Evolutionary conservation across 768 basidiomycete genomes (phyloP).

Genomic region (Lentinula guzmanii): DNA sequence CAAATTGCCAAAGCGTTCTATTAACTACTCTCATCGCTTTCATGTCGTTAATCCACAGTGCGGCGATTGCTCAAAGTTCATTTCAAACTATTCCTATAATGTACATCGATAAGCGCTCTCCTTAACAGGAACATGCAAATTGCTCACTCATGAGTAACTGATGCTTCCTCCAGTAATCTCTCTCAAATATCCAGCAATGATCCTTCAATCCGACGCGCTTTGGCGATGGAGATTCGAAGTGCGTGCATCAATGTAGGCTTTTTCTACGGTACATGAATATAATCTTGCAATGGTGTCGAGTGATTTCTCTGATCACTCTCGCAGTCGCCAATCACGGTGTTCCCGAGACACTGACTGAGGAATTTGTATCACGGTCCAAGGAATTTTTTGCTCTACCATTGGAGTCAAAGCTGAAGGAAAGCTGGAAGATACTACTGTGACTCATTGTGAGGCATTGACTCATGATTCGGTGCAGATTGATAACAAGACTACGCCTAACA

Average conservation of each 20-base stretch:
- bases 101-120: slow-evolving; percentile 12
- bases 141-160: slow-evolving; percentile 26
- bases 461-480: slow-evolving; percentile 44
- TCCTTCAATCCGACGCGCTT: slow-evolving; percentile 26
- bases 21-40: neutral
- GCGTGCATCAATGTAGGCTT: slow-evolving; percentile 83
- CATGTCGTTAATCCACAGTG: slow-evolving; percentile 8
- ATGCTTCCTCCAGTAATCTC: slow-evolving; percentile 34
- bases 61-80: slow-evolving; percentile 6
- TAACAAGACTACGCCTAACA: slow-evolving; percentile 59
- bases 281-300: neutral
- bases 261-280: slow-evolving; percentile 58
- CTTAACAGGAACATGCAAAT: neutral
- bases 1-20: neutral
- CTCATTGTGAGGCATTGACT: neutral
- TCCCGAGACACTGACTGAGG: slow-evolving; percentile 39
- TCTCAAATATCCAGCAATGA: slow-evolving; percentile 31
- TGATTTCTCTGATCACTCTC: neutral
- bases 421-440: neutral
- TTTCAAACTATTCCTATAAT: slow-evolving; percentile 31
- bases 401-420: slow-evolving; percentile 61
- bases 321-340: slow-evolving; percentile 78
- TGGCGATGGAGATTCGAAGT: slow-evolving; percentile 58
- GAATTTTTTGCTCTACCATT: slow-evolving; percentile 63
- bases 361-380: slow-evolving; percentile 42